These are phyloP conservation scores for Hagleromyces aurorensis DNA, from an alignment of 805 yeast genomes.

Conservation along the genomic window DNA sequence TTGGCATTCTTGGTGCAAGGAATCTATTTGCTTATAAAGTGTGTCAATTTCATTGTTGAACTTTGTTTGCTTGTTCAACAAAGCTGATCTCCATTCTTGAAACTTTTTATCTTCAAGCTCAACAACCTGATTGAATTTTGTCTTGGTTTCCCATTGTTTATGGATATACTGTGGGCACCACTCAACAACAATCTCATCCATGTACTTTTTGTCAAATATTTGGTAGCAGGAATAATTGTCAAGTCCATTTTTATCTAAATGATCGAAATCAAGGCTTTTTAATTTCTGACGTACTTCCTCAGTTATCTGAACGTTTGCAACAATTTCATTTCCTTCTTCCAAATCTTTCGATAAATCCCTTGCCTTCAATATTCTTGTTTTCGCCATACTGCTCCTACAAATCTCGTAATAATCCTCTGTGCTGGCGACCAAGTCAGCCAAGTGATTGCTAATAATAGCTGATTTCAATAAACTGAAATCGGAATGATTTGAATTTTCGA, in stretches of 20 bases:
- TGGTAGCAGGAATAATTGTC: constrained; percentile 36
- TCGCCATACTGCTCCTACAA: constrained; percentile 53
- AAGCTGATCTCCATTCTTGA: constrained; percentile 52
- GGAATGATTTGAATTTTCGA: constrained; percentile 69
- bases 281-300: constrained; percentile 7
- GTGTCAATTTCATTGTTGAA: constrained; percentile 48
- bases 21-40: constrained; percentile 32
- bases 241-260: constrained; percentile 28
- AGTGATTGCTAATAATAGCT: constrained; percentile 56
- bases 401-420: constrained; percentile 71
- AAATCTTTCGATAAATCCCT: constrained; percentile 17
- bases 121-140: constrained; percentile 37
- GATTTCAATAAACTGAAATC: constrained; percentile 63
- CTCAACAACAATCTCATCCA: constrained; percentile 36
- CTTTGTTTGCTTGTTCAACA: constrained; percentile 46
- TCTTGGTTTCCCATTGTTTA: constrained; percentile 37
- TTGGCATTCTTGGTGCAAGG: constrained; percentile 31
- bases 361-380: constrained; percentile 34
- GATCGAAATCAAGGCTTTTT: constrained; percentile 18
- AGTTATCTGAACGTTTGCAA: constrained; percentile 1
- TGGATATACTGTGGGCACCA: constrained; percentile 42
- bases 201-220: constrained; percentile 29
- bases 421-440: constrained; percentile 69
- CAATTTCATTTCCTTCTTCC: too few species aligned
- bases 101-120: constrained; percentile 47